A percentile compares a stretch with the other conserved stretches of the same genome.
phyloP scores from a whole-genome alignment of 257 asterid genomes.

The Solanum neorickii region DNA sequence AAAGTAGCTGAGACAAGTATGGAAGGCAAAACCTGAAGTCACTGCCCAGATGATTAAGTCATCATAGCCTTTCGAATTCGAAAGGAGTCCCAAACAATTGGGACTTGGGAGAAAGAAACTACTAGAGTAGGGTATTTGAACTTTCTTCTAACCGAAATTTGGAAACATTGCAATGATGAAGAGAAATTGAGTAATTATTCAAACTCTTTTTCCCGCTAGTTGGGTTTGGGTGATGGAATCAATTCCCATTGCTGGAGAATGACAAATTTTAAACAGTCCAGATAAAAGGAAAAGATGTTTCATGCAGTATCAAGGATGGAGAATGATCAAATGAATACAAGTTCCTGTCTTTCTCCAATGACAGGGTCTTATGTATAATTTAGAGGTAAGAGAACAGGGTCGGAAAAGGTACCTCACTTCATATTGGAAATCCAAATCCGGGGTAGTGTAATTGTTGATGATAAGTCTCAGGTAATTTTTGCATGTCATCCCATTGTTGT shows the following conservation, averaged over 20 bases:
- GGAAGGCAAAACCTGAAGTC: neutral
- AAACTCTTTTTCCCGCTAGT: neutral
- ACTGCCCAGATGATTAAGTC: neutral
- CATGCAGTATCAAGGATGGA: neutral
- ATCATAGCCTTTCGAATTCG: neutral
- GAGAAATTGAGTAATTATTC: neutral
- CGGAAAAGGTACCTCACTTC: neutral
- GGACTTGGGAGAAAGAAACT: neutral
- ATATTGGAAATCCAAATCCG: neutral
- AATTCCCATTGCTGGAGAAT: neutral
- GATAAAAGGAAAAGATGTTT: neutral
- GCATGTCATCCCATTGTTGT: neutral
- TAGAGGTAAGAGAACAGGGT: neutral
- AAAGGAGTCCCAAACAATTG: neutral
- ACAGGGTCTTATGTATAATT: neutral
- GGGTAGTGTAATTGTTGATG: neutral
- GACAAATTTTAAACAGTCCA: neutral
- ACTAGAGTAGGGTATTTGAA: neutral
- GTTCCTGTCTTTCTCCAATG: neutral
- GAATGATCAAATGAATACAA: neutral
- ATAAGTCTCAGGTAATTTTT: neutral
- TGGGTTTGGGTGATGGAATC: neutral
- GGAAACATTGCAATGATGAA: neutral
- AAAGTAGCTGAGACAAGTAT: neutral
- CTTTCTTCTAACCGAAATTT: neutral